phyloP scores from a whole-genome alignment of 345 rosid genomes.

The Rhodamnia rubescens region DNA sequence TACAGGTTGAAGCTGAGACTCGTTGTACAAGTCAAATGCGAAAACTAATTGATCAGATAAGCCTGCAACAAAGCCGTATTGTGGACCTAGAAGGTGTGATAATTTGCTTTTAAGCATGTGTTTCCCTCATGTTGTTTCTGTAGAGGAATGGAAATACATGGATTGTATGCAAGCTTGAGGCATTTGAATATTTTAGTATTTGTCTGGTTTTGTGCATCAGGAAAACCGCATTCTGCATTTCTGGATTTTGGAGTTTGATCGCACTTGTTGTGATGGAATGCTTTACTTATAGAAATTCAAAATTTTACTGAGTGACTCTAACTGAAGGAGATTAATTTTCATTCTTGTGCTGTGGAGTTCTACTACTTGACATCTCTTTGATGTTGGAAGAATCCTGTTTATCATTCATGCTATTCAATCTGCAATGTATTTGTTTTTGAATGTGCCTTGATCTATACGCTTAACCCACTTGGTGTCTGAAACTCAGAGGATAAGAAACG shows the following conservation, averaged over 20 bases:
- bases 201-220: background rate
- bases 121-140: background rate
- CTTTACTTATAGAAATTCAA: background rate
- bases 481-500: slow-evolving; percentile 52
- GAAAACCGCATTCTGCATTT: background rate
- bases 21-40: slow-evolving; percentile 72
- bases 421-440: background rate
- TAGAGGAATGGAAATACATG: background rate
- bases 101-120: background rate
- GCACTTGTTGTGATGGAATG: background rate
- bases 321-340: background rate
- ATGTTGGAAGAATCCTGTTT: background rate
- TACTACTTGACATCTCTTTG: background rate
- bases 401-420: background rate
- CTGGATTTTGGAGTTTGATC: background rate
- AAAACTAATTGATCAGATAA: slow-evolving; percentile 67
- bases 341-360: background rate
- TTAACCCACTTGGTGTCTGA: slow-evolving; percentile 1
- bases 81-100: slow-evolving; percentile 61
- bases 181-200: background rate
- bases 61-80: slow-evolving; percentile 62
- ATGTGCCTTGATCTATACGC: background rate
- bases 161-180: background rate
- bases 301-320: background rate
- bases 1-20: slow-evolving; percentile 72